These are phyloP conservation scores for Mortierella alpina DNA, from an alignment of 192 early-diverging fungal genomes.

Conservation along the genomic window DNA sequence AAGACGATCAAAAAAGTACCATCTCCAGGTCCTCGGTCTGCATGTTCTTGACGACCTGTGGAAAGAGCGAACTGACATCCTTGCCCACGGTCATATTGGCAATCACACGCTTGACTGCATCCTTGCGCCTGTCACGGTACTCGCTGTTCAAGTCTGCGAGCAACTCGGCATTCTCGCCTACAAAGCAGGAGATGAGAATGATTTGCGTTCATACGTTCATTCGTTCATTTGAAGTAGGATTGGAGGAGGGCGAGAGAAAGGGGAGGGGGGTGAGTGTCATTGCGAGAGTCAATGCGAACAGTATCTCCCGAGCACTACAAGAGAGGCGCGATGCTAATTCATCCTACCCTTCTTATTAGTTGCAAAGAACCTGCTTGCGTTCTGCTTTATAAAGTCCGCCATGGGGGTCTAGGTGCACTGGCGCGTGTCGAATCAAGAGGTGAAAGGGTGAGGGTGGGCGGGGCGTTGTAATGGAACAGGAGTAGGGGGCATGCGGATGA, in stretches of 20 bases:
- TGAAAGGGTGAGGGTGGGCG: neutral
- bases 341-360: constrained; percentile 9
- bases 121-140: constrained; percentile 94
- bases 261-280: too few species aligned
- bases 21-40: constrained; percentile 96
- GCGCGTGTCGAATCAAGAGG: neutral
- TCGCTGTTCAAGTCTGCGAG: constrained; percentile 96
- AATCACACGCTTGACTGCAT: constrained; percentile 98
- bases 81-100: constrained; percentile 99
- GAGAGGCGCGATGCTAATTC: too few species aligned
- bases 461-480: neutral
- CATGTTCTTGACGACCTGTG: constrained; percentile 99
- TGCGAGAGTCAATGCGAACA: too few species aligned
- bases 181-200: neutral
- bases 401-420: neutral
- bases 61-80: constrained; percentile 94
- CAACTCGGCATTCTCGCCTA: constrained; percentile 98
- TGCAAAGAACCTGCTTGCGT: constrained; percentile 6
- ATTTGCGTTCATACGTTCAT: too few species aligned
- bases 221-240: too few species aligned
- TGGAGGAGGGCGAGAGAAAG: too few species aligned
- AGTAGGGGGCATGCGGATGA: neutral
- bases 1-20: constrained; percentile 5
- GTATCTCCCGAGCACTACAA: too few species aligned
- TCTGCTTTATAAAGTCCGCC: constrained; percentile 9